phyloP scores from a whole-genome alignment of 2,329 filamentous ascomycete species.

The Fusarium brevicatenulatum region DNA sequence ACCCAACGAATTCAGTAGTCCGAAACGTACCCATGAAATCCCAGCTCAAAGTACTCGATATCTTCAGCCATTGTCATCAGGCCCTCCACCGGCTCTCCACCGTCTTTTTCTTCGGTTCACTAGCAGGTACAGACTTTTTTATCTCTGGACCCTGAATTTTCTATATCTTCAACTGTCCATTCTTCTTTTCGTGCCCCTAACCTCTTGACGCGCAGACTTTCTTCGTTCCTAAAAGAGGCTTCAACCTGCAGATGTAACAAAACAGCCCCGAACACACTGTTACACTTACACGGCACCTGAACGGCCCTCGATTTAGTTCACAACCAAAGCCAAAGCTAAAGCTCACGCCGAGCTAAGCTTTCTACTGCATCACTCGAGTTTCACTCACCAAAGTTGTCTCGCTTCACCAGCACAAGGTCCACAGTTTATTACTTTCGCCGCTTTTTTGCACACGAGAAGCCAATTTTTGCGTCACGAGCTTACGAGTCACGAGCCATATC shows the following conservation, averaged over 20 bases:
- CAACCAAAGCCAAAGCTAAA: conserved; percentile 17
- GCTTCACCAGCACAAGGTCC: conserved; percentile 34
- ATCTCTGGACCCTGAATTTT: conserved; percentile 11
- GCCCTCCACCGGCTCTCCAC: conserved; percentile 41
- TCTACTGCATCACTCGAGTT: conserved; percentile 25
- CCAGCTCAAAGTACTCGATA: conserved; percentile 28
- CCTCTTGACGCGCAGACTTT: conserved; percentile 39
- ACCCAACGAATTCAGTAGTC: conserved; percentile 30
- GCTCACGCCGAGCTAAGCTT: conserved; percentile 38
- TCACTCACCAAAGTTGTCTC: conserved; percentile 23
- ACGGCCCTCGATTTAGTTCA: conserved; percentile 24
- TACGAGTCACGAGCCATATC: conserved; percentile 35
- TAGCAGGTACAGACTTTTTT: conserved; percentile 39
- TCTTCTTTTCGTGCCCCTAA: conserved; percentile 25
- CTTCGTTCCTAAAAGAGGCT: conserved; percentile 23
- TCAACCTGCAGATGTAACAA: conserved; percentile 28
- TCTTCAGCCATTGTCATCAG: conserved; percentile 35
- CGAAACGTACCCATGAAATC: conserved; percentile 24
- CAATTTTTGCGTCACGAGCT: conserved; percentile 39
- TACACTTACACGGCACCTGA: conserved; percentile 44
- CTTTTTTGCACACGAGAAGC: conserved; percentile 27
- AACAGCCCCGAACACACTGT: conserved; percentile 27
- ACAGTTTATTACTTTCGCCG: conserved; percentile 32
- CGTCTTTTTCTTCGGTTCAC: conserved; percentile 40
- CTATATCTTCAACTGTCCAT: conserved; percentile 25